Conservation (phyloP, 2,329 filamentous ascomycete species). For the Stylonectria norvegica region DNA sequence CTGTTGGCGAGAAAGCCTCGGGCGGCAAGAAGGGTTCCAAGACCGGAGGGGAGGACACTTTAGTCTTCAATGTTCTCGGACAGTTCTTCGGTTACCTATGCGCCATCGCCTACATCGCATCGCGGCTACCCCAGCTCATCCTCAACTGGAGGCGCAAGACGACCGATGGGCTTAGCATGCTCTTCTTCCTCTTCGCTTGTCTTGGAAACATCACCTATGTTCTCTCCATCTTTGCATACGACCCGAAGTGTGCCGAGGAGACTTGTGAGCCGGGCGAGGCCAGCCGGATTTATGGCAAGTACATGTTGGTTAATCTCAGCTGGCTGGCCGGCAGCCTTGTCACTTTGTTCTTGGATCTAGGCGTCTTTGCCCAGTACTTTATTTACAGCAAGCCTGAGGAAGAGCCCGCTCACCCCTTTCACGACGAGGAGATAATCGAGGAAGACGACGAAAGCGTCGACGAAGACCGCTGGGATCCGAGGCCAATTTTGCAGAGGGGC, state of each 20-base stretch:
- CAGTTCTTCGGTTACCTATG: conserved; percentile 95
- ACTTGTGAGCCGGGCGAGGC: conserved; percentile 65
- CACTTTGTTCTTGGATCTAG: conserved; percentile 78
- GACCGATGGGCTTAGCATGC: conserved; percentile 86
- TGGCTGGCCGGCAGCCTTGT: conserved; percentile 90
- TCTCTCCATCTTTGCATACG: conserved; percentile 85
- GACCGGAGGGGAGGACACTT: conserved; percentile 43
- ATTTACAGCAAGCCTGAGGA: conserved; percentile 61
- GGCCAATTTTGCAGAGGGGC: conserved; percentile 35
- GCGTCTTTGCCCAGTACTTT: conserved; percentile 90
- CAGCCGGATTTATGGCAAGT: conserved; percentile 65
- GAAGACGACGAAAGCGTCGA: conserved; percentile 24
- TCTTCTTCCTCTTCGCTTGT: conserved; percentile 96
- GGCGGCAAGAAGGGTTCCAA: conserved; percentile 38
- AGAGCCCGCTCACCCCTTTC: conserved; percentile 26
- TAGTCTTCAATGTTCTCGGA: conserved; percentile 71
- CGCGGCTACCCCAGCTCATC: conserved; percentile 82
- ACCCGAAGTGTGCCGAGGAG: conserved; percentile 60
- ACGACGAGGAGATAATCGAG: conserved; percentile 26
- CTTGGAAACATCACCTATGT: conserved; percentile 94
- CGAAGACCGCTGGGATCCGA: conserved; percentile 37
- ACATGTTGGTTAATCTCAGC: conserved; percentile 84
- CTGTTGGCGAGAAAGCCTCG: conserved; percentile 49
- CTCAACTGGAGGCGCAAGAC: conserved; percentile 91
- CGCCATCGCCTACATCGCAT: conserved; percentile 83